Percentiles rank a stretch among this genome's conserved stretches.
Conservation (phyloP, 768 basidiomycete species). For the Lactarius deliciosus region DNA sequence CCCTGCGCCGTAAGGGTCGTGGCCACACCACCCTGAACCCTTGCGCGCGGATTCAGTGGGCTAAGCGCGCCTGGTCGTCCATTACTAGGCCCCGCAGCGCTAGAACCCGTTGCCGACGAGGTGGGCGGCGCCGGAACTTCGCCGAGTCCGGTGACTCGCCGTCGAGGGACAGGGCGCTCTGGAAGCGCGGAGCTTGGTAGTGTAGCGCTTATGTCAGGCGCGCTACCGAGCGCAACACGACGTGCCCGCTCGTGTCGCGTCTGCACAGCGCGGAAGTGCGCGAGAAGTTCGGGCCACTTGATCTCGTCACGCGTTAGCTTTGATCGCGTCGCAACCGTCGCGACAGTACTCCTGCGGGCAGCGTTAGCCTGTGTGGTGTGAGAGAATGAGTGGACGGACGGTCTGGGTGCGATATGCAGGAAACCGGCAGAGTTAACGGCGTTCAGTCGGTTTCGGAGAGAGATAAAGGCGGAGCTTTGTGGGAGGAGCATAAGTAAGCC, state of each 20-base stretch:
- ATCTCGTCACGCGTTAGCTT: constrained; percentile 86
- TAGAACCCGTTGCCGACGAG: background rate
- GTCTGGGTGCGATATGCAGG: constrained; percentile 83
- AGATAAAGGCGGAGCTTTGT: constrained; percentile 95
- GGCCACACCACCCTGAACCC: constrained; percentile 29
- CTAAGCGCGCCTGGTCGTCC: constrained; percentile 26
- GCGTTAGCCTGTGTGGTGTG: constrained; percentile 7
- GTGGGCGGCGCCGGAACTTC: constrained; percentile 11
- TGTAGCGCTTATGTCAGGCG: constrained; percentile 46
- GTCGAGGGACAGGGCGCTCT: constrained; percentile 51
- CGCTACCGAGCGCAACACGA: constrained; percentile 65
- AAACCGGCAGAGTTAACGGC: constrained; percentile 96
- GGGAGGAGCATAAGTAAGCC: constrained; percentile 96
- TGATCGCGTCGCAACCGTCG: constrained; percentile 56
- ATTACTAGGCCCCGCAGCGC: constrained; percentile 9
- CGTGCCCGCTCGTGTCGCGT: constrained; percentile 89
- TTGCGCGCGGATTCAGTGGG: constrained; percentile 29
- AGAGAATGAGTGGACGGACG: constrained; percentile 48
- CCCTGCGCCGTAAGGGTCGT: constrained; percentile 28
- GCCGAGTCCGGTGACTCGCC: constrained; percentile 63
- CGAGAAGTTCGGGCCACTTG: constrained; percentile 93
- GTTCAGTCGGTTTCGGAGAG: constrained; percentile 88
- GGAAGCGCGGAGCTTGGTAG: constrained; percentile 42
- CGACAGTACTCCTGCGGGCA: constrained; percentile 27
- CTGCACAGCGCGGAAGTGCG: constrained; percentile 90